A percentile compares a stretch with the other conserved stretches of the same genome.
Evolutionary conservation across 345 rosid species (phyloP).

Genomic region (Ailanthus altissimus): DNA sequence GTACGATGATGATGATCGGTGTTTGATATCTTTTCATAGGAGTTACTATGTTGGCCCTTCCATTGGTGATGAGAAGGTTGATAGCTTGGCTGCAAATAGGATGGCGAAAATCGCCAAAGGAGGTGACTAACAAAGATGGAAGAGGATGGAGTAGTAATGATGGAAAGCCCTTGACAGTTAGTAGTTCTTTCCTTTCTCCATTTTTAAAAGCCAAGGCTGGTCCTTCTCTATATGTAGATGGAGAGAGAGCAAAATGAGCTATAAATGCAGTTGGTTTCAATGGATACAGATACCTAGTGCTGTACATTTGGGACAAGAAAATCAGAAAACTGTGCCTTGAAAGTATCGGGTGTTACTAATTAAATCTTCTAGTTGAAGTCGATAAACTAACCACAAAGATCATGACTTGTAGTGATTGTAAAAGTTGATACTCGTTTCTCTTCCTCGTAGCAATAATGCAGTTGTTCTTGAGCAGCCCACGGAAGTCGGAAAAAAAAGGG

Average conservation of each 20-base stretch:
- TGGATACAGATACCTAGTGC: slow-evolving; percentile 22
- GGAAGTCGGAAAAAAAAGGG: no score
- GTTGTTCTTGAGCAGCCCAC: slow-evolving; percentile 3
- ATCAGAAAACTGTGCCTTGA: slow-evolving; percentile 31
- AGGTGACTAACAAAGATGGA: slow-evolving; percentile 27
- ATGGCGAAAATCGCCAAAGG: slow-evolving; percentile 21
- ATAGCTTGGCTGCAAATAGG: slow-evolving; percentile 16
- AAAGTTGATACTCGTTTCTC: no score
- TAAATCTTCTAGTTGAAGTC: neutral
- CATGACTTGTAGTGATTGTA: neutral
- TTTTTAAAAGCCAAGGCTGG: neutral
- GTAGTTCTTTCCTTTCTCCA: slow-evolving; percentile 14
- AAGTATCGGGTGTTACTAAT: slow-evolving; percentile 14
- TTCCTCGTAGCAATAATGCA: slow-evolving; percentile 8
- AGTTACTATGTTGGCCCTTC: slow-evolving; percentile 14
- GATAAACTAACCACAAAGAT: neutral
- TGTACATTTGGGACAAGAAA: slow-evolving; percentile 28
- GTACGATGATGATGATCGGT: slow-evolving; percentile 6
- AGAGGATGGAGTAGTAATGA: no score
- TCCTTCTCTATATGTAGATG: slow-evolving; percentile 25
- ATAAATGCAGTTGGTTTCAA: slow-evolving; percentile 27
- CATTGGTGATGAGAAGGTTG: slow-evolving; percentile 26
- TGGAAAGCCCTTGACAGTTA: slow-evolving; percentile 2
- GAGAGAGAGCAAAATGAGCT: slow-evolving; percentile 2
- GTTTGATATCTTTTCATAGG: slow-evolving; percentile 6